Base-by-base conservation (phyloP, 306 rosid genomes). In the Prunus armeniaca region DNA sequence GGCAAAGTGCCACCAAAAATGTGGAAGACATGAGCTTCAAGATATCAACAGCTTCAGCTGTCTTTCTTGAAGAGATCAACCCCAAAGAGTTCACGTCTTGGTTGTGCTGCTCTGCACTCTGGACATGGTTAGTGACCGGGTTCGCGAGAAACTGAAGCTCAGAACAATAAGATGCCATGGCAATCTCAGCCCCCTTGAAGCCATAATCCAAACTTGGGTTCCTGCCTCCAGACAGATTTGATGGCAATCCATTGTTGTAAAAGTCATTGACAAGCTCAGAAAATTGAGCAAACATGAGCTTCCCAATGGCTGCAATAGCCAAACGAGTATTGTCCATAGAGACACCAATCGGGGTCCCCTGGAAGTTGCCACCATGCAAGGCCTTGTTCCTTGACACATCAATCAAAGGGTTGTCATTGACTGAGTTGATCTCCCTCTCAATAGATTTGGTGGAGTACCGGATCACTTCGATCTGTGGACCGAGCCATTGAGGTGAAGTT, bases 401-500 rank as follows among this genome's bases (percentile, higher is more conserved):
- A 46, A 94, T 94, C 84, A 94, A 67, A 45, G 98, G 98, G 78
- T 93, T 93, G 54, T 93, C 98, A 3, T 93, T 93, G 2, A 93
- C 98, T 0, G 98, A 93, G 77, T 93, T 93, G 3, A 93, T 87
- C 87, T 93, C 98, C 65, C 98, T 82, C 63, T 93, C 98, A 27
- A 91, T 91, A 0, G 98, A 91, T 32, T 91, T 93, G 17, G 97
- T 91, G 0, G 98, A 86, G n/a, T 70, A 93, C 12, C 98, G 76
- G 3, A 93, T 93, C 3, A 93, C 98, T 81, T 93, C 98, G 62
- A 93, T 85, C 28, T 76, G 86, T 19, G 98, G 98, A 41, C 98
- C 98, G 17, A 93, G 90, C 98, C 98, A 93, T 57, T 93, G 98
- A 0, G 98, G 98, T 18, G 98, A 93, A 25, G 98, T 93, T 67